phyloP scores from a whole-genome alignment of 768 basidiomycete genomes.

The Tylopilus sp. region DNA sequence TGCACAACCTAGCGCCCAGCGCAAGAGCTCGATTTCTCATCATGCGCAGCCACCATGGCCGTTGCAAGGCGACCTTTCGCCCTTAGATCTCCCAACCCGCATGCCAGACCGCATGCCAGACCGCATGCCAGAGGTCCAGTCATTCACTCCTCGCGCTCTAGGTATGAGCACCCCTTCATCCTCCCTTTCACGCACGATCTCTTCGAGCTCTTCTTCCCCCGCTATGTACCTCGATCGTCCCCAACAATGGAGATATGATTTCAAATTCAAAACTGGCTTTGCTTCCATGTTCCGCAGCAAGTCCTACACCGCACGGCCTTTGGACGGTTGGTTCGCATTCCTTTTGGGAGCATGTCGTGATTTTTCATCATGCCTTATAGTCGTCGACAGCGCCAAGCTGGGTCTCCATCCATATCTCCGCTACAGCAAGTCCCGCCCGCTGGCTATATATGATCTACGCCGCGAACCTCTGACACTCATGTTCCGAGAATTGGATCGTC shows the following conservation, averaged over 20 bases:
- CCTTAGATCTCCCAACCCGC: conserved; percentile 13
- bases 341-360: background rate
- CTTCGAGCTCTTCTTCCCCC: conserved; percentile 15
- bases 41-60: conserved; percentile 15
- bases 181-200: conserved; percentile 15
- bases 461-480: conserved; percentile 35
- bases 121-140: conserved; percentile 16
- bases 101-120: conserved; percentile 23
- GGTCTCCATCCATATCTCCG: conserved; percentile 22
- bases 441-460: conserved; percentile 52
- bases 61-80: conserved; percentile 19
- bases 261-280: conserved; percentile 31
- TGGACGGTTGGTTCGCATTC: conserved; percentile 16
- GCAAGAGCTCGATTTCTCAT: conserved; percentile 3
- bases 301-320: conserved; percentile 12
- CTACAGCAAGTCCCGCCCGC: conserved; percentile 30
- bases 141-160: conserved; percentile 13
- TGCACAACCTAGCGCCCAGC: background rate
- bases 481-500: conserved; percentile 46
- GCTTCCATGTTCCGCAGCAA: conserved; percentile 28
- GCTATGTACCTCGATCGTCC: conserved; percentile 23
- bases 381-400: conserved; percentile 25
- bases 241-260: conserved; percentile 29
- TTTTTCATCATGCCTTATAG: conserved; percentile 10
- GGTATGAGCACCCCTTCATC: conserved; percentile 27